These are phyloP conservation scores for Rhizopogon vulgaris DNA, from an alignment of 768 basidiomycete genomes.

Conservation along the genomic window DNA sequence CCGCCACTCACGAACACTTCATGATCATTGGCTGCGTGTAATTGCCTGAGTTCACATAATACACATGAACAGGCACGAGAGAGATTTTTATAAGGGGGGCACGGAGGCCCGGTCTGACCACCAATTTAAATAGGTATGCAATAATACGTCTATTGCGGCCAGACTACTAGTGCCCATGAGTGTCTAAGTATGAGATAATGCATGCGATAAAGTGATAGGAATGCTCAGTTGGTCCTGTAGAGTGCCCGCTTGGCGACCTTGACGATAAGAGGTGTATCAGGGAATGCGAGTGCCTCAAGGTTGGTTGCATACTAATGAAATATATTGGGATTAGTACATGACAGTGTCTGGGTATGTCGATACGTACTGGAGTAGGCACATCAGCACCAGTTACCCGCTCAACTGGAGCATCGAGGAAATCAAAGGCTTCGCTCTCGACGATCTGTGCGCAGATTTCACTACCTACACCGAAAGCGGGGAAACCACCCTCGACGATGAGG, in stretches of 20 bases:
- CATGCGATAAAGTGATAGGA: slow-evolving; percentile 6
- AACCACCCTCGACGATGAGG: slow-evolving; percentile 94
- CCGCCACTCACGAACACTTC: too few relatives aligned
- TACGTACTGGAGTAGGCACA: slow-evolving; percentile 88
- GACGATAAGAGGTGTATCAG: slow-evolving; percentile 82
- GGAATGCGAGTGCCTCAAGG: slow-evolving; percentile 90
- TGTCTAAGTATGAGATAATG: slow-evolving; percentile 8
- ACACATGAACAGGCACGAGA: not conserved
- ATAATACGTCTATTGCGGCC: slow-evolving; percentile 15
- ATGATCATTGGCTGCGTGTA: too few relatives aligned
- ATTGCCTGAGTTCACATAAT: too few relatives aligned
- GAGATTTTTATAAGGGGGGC: not conserved
- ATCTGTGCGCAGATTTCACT: slow-evolving; percentile 98
- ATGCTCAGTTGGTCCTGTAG: slow-evolving; percentile 69
- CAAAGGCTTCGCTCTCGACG: slow-evolving; percentile 94
- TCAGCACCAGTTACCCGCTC: slow-evolving; percentile 98
- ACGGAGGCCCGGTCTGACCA: not conserved
- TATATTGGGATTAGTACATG: slow-evolving; percentile 6
- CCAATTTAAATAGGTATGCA: not conserved
- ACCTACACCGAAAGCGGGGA: slow-evolving; percentile 97
- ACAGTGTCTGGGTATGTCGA: slow-evolving; percentile 1
- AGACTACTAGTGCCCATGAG: slow-evolving; percentile 12
- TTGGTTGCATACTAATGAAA: slow-evolving; percentile 73
- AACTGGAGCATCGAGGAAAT: slow-evolving; percentile 97
- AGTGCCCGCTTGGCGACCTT: slow-evolving; percentile 94